phyloP scores from a whole-genome alignment of 257 asterid genomes.

The Nicotiana tomentosiformis region DNA sequence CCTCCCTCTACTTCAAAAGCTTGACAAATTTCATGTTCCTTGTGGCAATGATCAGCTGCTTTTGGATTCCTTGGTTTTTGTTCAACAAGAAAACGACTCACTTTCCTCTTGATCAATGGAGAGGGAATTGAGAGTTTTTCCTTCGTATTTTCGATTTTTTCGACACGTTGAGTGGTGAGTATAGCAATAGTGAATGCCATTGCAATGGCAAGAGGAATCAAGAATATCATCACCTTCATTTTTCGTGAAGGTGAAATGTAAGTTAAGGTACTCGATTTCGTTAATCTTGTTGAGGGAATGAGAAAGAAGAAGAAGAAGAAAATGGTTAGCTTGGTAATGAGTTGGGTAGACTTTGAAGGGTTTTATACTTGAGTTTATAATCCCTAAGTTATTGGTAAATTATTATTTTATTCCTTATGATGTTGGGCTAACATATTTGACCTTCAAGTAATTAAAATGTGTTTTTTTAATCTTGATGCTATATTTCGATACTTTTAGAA shows the following conservation, averaged over 20 bases:
- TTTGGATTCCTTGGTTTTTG: constrained; percentile 30
- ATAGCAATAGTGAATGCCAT: constrained; percentile 1
- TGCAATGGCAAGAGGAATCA: constrained; percentile 12
- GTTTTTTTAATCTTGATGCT: no score
- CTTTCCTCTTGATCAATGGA: constrained; percentile 3
- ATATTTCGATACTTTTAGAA: no score
- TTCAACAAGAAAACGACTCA: constrained; percentile 44
- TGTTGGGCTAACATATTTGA: no score
- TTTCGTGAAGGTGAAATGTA: not conserved
- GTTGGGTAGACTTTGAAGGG: not conserved
- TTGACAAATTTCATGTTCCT: constrained; percentile 37
- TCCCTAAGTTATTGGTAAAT: not conserved
- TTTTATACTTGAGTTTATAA: not conserved
- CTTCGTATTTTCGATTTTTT: not conserved
- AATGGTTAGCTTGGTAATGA: not conserved
- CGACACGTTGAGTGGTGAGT: not conserved
- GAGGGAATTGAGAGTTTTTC: not conserved
- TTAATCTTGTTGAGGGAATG: not conserved
- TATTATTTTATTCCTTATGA: no score
- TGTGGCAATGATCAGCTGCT: constrained; percentile 56
- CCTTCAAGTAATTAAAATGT: no score
- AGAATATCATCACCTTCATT: constrained; percentile 22
- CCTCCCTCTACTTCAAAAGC: constrained; percentile 10
- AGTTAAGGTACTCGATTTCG: not conserved
- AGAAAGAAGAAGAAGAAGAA: not conserved